phyloP scores from a whole-genome alignment of 345 rosid species.

The Orychophragmus violaceus region DNA sequence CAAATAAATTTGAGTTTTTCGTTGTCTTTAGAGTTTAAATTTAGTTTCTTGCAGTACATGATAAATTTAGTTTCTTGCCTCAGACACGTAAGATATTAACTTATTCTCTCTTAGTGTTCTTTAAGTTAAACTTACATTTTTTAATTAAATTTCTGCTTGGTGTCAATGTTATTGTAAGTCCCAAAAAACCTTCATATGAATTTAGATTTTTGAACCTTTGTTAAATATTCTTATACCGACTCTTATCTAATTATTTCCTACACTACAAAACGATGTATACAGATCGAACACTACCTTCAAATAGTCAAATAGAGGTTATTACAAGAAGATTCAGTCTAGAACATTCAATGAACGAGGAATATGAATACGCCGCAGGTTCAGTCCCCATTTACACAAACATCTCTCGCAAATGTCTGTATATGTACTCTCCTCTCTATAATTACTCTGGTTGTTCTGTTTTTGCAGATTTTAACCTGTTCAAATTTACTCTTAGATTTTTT shows the following conservation, averaged over 20 bases:
- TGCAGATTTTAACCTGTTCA: conserved; percentile 84
- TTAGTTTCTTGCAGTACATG: no score
- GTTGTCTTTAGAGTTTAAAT: no score
- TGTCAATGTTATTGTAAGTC: conserved; percentile 94
- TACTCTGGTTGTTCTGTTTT: background rate
- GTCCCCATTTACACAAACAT: background rate
- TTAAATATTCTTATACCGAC: background rate
- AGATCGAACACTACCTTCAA: conserved; percentile 98
- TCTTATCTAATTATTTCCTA: background rate
- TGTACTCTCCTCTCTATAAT: no score
- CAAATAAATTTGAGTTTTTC: no score
- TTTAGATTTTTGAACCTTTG: background rate
- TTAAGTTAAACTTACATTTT: no score
- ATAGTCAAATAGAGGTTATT: conserved; percentile 81
- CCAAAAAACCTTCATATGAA: background rate
- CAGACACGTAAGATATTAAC: no score
- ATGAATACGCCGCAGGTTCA: conserved; percentile 92
- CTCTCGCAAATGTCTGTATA: background rate
- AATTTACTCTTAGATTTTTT: no score
- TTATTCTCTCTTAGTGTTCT: no score
- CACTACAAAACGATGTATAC: conserved; percentile 16
- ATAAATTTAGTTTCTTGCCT: no score
- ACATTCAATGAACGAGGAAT: conserved; percentile 59
- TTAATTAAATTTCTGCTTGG: no score
- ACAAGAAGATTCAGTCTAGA: conserved; percentile 37